A percentile compares a stretch with the other conserved stretches of the same genome.
Evolutionary conservation across 148 eudicot species (phyloP).

Genomic region (Silene latifolia): DNA sequence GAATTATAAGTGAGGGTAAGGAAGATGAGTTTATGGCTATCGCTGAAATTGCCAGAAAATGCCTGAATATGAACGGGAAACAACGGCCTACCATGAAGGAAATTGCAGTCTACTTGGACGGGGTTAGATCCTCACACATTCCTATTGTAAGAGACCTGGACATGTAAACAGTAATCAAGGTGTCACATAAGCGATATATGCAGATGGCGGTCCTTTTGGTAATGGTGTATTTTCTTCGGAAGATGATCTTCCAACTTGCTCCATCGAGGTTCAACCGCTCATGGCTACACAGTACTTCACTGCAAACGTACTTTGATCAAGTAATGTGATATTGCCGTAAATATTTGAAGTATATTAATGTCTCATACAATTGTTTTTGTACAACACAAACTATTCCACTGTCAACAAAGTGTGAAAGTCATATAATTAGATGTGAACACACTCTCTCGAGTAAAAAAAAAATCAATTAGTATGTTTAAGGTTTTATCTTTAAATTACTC

Average conservation of each 20-base stretch:
- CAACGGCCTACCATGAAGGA: constrained; percentile 29
- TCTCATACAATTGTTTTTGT: no score
- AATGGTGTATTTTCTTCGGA: background rate
- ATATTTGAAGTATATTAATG: no score
- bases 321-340: no score
- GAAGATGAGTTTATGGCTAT: constrained; percentile 24
- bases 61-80: constrained; percentile 26
- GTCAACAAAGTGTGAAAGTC: no score
- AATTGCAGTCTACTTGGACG: constrained; percentile 12
- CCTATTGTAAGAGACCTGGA: background rate
- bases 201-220: background rate
- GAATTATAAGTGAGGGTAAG: constrained; percentile 22
- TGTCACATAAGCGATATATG: background rate
- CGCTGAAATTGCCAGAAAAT: constrained; percentile 24
- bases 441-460: no score
- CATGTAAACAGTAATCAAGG: no score
- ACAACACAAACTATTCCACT: no score
- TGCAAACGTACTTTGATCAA: no score
- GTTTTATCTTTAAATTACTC: no score
- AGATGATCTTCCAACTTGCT: background rate
- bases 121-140: constrained; percentile 18
- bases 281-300: no score
- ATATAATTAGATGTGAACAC: no score
- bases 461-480: no score
- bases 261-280: constrained; percentile 13